These are phyloP conservation scores for Pseudomassariella vexata DNA, from an alignment of 2,329 filamentous ascomycete species.

Conservation along the genomic window DNA sequence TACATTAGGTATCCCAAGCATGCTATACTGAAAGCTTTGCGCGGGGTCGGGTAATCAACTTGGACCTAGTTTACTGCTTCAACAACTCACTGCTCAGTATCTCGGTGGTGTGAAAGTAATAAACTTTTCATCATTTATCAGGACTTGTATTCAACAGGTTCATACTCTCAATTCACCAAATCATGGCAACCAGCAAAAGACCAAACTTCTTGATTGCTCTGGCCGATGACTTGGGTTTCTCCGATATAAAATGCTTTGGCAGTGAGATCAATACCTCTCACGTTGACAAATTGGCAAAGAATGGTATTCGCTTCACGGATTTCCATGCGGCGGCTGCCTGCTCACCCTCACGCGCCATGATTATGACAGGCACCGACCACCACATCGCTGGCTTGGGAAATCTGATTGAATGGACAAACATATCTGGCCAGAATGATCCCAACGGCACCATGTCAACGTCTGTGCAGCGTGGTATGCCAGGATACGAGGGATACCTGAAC, in stretches of 20 bases:
- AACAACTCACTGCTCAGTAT: no score
- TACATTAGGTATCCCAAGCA: no score
- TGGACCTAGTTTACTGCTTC: no score
- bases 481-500: slow-evolving; percentile 60
- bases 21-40: no score
- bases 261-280: slow-evolving; percentile 56
- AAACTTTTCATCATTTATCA: no score
- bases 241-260: slow-evolving; percentile 53
- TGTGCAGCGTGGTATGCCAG: slow-evolving; percentile 49
- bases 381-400: slow-evolving; percentile 55
- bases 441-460: slow-evolving; percentile 22
- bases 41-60: no score
- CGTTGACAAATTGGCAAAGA: slow-evolving; percentile 45
- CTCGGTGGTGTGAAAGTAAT: no score
- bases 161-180: background rate
- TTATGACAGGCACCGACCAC: slow-evolving; percentile 60
- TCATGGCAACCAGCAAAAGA: slow-evolving; percentile 25
- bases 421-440: slow-evolving; percentile 25
- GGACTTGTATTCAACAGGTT: no score
- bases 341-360: slow-evolving; percentile 60
- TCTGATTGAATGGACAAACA: slow-evolving; percentile 44
- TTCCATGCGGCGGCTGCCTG: slow-evolving; percentile 62
- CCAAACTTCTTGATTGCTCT: slow-evolving; percentile 57
- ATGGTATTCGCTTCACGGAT: slow-evolving; percentile 54
- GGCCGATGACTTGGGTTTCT: slow-evolving; percentile 56